Percentiles rank a stretch among this genome's conserved stretches.
Evolutionary conservation across 169 alveolate genomes (phyloP).

Genomic region (Plasmodium cynomolgi): DNA sequence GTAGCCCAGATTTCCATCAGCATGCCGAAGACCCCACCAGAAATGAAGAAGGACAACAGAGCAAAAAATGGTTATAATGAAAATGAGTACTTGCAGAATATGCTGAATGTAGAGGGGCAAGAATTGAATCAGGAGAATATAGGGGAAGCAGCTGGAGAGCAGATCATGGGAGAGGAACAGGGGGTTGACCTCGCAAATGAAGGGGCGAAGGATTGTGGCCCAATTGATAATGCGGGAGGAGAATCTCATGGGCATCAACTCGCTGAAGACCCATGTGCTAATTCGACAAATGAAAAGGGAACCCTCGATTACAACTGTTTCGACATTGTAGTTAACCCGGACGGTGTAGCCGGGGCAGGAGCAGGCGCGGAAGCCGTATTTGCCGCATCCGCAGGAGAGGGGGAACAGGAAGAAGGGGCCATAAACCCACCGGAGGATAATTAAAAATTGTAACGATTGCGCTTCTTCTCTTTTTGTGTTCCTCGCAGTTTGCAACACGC

Average conservation of each 20-base stretch:
- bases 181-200: not conserved
- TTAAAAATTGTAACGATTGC: not conserved
- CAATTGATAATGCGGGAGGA: not conserved
- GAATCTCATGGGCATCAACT: not conserved
- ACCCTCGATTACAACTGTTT: constrained; percentile 18
- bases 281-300: not conserved
- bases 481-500: not conserved
- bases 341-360: not conserved
- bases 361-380: not conserved
- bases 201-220: not conserved
- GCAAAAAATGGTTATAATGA: constrained; percentile 29
- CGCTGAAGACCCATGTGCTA: not conserved
- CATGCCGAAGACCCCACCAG: constrained; percentile 75
- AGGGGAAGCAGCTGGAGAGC: not conserved
- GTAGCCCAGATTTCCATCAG: constrained; percentile 61
- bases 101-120: constrained; percentile 16
- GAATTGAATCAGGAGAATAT: not conserved
- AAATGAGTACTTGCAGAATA: constrained; percentile 37
- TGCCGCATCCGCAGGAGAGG: not conserved
- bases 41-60: constrained; percentile 57
- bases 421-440: not conserved
- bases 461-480: not conserved
- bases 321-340: constrained; percentile 24
- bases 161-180: not conserved
- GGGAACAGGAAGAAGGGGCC: not conserved